Conservation (phyloP, 2,329 filamentous ascomycete species). For the Aplosporella prunicola region DNA sequence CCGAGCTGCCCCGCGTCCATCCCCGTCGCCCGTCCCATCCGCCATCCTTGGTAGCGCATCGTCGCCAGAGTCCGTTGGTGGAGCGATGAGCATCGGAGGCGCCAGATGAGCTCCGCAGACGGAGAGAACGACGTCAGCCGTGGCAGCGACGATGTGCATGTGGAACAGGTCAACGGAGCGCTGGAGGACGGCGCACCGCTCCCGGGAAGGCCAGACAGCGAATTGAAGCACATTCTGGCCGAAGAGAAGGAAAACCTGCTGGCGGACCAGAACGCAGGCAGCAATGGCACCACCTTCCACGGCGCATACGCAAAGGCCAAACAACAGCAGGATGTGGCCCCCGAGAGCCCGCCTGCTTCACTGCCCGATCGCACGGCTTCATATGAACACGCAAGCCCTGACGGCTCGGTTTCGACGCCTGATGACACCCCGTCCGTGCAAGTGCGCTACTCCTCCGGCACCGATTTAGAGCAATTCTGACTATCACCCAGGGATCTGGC, state of each 20-base stretch:
- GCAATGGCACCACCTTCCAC: constrained; percentile 25
- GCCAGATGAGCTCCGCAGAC: constrained; percentile 61
- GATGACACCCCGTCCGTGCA: constrained; percentile 80
- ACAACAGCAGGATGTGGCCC: constrained; percentile 17
- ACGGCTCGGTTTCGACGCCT: constrained; percentile 63
- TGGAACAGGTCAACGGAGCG: constrained; percentile 43
- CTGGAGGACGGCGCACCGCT: constrained; percentile 28
- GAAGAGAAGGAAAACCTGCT: constrained; percentile 21
- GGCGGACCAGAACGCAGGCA: constrained; percentile 7
- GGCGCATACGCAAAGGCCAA: constrained; percentile 19
- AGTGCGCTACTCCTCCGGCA: constrained; percentile 35
- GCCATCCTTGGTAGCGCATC: no score
- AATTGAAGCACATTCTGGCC: constrained; percentile 12
- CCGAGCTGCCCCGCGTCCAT: no score
- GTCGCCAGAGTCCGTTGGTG: no score
- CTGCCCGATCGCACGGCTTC: constrained; percentile 16
- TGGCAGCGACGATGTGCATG: constrained; percentile 44
- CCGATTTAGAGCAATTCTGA: background rate
- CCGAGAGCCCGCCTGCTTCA: constrained; percentile 15
- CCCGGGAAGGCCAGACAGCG: constrained; percentile 6
- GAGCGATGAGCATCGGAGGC: constrained; percentile 44
- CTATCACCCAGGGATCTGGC: constrained; percentile 37
- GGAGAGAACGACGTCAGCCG: constrained; percentile 53
- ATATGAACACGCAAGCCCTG: constrained; percentile 48
- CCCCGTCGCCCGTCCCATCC: no score